Evolutionary conservation across 345 rosid species (phyloP).

Genomic region (Eucalyptus albens): DNA sequence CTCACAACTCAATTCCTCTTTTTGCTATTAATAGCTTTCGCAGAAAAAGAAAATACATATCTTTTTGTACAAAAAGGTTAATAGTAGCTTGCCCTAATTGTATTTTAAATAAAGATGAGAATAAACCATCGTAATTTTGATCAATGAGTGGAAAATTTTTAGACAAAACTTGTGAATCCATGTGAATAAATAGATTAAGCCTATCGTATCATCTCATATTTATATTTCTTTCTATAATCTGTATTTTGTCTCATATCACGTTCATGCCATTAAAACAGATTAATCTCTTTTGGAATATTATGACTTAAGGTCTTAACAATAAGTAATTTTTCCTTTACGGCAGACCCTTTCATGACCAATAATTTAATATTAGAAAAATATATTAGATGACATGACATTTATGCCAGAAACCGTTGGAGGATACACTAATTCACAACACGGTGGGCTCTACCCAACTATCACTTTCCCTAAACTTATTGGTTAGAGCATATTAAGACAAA

Average conservation of each 20-base stretch:
- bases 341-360: no score
- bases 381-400: not conserved
- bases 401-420: not conserved
- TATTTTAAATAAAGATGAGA: no score
- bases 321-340: no score
- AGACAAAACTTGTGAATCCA: not conserved
- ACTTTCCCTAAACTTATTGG: not conserved
- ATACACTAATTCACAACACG: not conserved
- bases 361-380: not conserved
- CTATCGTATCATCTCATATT: not conserved
- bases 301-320: not conserved
- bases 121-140: no score
- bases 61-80: no score
- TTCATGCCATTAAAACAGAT: not conserved
- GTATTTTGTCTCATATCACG: not conserved
- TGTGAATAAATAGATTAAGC: not conserved
- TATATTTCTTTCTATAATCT: not conserved
- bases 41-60: no score
- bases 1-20: no score
- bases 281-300: no score
- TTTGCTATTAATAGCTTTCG: no score
- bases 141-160: no score
- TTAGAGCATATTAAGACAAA: not conserved
- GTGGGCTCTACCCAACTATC: not conserved
- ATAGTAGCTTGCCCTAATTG: no score